A percentile compares a stretch with the other conserved stretches of the same genome.
These are phyloP conservation scores for Podospora tetraspora DNA, from an alignment of 495 filamentous ascomycete species.

Conservation along the genomic window DNA sequence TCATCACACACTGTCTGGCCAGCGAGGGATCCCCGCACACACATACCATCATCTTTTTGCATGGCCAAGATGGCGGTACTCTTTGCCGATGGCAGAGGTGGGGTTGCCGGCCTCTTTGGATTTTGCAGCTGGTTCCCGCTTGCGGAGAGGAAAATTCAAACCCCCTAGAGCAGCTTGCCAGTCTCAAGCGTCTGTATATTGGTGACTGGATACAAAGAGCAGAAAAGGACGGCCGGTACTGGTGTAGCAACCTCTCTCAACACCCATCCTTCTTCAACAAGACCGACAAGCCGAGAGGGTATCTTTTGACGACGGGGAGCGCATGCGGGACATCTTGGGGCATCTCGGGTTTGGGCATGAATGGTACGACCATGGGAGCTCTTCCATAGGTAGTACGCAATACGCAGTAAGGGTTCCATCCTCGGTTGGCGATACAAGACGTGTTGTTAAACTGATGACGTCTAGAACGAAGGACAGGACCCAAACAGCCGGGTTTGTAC, in stretches of 20 bases:
- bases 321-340: constrained; percentile 3
- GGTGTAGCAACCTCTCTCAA: background rate
- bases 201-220: background rate
- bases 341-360: background rate
- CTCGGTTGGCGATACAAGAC: background rate
- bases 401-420: background rate
- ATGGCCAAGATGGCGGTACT: constrained; percentile 12
- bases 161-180: background rate
- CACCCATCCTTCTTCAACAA: constrained; percentile 11
- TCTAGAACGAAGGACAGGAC: background rate
- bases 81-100: constrained; percentile 10
- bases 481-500: background rate
- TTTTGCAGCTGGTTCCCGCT: constrained; percentile 14
- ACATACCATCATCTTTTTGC: constrained; percentile 12
- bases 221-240: background rate
- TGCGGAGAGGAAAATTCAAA: background rate
- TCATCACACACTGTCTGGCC: constrained; percentile 1
- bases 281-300: constrained; percentile 2
- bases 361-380: constrained; percentile 13
- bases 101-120: constrained; percentile 8
- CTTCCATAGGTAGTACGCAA: too few relatives aligned
- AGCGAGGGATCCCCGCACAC: constrained; percentile 7
- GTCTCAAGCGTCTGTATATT: constrained; percentile 5
- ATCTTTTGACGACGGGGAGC: constrained; percentile 2
- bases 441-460: background rate